Percentiles rank a stretch among this genome's conserved stretches.
Conservation (phyloP, 2,329 filamentous ascomycete species). For the Xylariomycetidae sp. region DNA sequence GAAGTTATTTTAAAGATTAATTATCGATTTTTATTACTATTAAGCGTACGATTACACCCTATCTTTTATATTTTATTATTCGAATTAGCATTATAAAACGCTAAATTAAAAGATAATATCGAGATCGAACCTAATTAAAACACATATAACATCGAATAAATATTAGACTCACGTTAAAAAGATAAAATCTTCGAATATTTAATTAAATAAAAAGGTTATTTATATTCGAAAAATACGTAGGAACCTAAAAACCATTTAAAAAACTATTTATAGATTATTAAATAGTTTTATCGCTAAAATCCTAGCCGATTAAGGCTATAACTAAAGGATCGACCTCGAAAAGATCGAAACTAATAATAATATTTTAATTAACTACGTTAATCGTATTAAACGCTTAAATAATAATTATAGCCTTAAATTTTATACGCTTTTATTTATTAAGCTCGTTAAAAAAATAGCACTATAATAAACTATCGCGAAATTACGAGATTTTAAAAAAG, state of each 20-base stretch:
- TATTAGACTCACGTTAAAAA: slow-evolving; percentile 1
- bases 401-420: slow-evolving; percentile 7
- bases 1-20: slow-evolving; percentile 3
- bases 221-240: slow-evolving; percentile 1
- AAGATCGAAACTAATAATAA: not conserved
- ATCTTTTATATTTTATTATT: slow-evolving; percentile 8
- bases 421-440: slow-evolving; percentile 1
- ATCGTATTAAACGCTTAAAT: slow-evolving; percentile 2
- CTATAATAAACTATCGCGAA: not conserved
- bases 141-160: slow-evolving; percentile 1
- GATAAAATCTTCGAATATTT: slow-evolving; percentile 1
- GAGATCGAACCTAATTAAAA: not conserved
- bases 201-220: slow-evolving; percentile 1
- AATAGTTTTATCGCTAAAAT: not conserved
- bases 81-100: slow-evolving; percentile 1
- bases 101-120: not conserved
- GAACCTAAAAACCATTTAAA: slow-evolving; percentile 3
- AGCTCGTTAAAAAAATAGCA: slow-evolving; percentile 1
- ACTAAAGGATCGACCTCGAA: not conserved
- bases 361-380: not conserved
- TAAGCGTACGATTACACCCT: not conserved
- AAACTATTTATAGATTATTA: not conserved
- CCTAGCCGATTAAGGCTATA: not conserved
- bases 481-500: too few species aligned
- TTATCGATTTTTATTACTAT: slow-evolving; percentile 3